Evolutionary conservation across 495 filamentous ascomycete genomes (phyloP).

Genomic region (Geoglossum glabrum): DNA sequence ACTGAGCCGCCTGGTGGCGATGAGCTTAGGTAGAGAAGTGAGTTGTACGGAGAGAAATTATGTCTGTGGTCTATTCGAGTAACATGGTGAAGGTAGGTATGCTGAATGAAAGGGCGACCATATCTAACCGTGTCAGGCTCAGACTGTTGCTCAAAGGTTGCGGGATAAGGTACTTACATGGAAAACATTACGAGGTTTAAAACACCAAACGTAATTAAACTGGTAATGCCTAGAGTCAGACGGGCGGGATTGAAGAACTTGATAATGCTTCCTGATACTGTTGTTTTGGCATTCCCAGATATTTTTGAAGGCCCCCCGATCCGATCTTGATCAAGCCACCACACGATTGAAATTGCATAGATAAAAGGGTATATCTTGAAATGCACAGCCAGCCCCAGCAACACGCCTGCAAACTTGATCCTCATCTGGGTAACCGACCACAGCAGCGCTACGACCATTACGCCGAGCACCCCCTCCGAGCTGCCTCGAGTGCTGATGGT

Average conservation of each 20-base stretch:
- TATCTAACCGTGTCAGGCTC: conserved; percentile 25
- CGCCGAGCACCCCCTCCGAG: conserved; percentile 74
- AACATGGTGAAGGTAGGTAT: conserved; percentile 84
- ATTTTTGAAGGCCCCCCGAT: neutral
- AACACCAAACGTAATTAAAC: conserved; percentile 45
- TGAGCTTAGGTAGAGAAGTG: conserved; percentile 66
- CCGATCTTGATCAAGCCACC: conserved; percentile 53
- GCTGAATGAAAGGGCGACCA: conserved; percentile 54
- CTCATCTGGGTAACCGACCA: conserved; percentile 50
- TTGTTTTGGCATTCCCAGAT: neutral
- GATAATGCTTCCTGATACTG: conserved; percentile 5
- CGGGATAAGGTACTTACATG: conserved; percentile 27
- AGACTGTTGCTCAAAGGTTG: neutral
- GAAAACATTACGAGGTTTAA: conserved; percentile 63
- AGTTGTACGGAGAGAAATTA: conserved; percentile 96
- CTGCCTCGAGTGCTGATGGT: conserved; percentile 87
- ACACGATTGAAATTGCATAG: conserved; percentile 69
- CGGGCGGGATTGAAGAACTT: conserved; percentile 42
- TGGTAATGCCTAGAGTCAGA: conserved; percentile 38
- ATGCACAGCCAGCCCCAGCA: conserved; percentile 74
- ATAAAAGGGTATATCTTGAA: conserved; percentile 99
- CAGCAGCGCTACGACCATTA: conserved; percentile 59
- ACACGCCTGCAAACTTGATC: conserved; percentile 43
- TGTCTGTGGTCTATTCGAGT: conserved; percentile 90
- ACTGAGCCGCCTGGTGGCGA: conserved; percentile 21